Base-by-base conservation (phyloP, 345 rosid species). In the Noccaea caerulescens region DNA sequence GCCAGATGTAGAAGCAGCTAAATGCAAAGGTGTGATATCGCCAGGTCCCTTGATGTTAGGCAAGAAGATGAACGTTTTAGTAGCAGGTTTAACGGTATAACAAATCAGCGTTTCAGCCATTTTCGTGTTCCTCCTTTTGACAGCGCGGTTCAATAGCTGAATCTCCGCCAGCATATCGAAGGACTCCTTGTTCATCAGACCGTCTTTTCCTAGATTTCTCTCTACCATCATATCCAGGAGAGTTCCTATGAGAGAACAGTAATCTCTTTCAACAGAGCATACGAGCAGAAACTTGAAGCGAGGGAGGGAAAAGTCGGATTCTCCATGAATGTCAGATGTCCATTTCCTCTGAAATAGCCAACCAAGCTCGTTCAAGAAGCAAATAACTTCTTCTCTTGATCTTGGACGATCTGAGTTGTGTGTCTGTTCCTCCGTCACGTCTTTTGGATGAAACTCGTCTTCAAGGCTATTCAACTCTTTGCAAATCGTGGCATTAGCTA, bases 351-450 rank as follows among this genome's bases (percentile, higher is more conserved):
- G 98, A 46, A 92, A 92, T 3, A 92, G 80, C 98, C 98, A 92
- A 33, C 98, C 98, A 9, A 92, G 96, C 77, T 92, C 96, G 37
- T 89, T 87, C 73, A 92, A 77, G 75, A 85, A 92, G 73, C 84
- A 90, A 45, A 87, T n/a, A 68, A 82, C 78, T 83, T 87, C 89
- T 72, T 84, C 93, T 76, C 78, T 86, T 61, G 87, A 85, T 52
- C 80, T 86, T 1, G 81, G 88, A 62, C 68, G 75, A 34, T 71
- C 79, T 66, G 16, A 68, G 63, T 75, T 82, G 46, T 68, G 72
- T 60, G 58, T 54, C 53, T 64, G 84, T 37, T 82, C 91, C 39
- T 81, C 85, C 16, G 75, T 68, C 75, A 79, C 60, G 33, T 62
- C 66, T 71, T 79, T 79, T 25, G 64, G 75, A 56, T 71, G 82